Evolutionary conservation across 2,329 filamentous ascomycete species (phyloP).

Genomic region (Sarocladium strictum): DNA sequence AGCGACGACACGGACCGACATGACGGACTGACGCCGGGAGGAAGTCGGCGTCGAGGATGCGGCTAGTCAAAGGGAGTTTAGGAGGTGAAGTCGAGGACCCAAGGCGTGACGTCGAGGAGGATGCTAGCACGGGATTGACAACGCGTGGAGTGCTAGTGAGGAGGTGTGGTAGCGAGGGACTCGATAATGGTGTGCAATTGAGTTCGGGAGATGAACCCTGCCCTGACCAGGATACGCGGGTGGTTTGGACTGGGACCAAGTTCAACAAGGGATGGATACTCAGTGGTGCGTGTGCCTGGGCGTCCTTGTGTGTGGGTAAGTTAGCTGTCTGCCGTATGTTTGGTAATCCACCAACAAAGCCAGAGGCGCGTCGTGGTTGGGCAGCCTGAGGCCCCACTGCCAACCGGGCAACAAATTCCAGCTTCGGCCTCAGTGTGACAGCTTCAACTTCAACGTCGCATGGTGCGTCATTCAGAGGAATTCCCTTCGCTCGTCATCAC

Average conservation of each 20-base stretch:
- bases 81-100: neutral
- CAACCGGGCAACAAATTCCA: slow-evolving; percentile 8
- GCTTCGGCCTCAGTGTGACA: neutral
- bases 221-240: slow-evolving; percentile 6
- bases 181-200: slow-evolving; percentile 3
- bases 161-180: neutral
- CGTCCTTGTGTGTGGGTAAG: neutral
- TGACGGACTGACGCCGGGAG: slow-evolving; percentile 20
- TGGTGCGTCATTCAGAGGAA: neutral
- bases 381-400: slow-evolving; percentile 7
- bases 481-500: neutral
- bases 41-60: slow-evolving; percentile 6
- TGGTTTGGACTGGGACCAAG: neutral
- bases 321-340: slow-evolving; percentile 1
- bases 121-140: slow-evolving; percentile 4
- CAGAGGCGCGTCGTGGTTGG: slow-evolving; percentile 6
- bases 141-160: slow-evolving; percentile 1
- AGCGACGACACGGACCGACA: slow-evolving; percentile 80
- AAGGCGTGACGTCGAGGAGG: slow-evolving; percentile 1
- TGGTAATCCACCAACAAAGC: slow-evolving; percentile 6
- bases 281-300: too few species aligned
- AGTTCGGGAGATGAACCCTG: slow-evolving; percentile 8
- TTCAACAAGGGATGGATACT: neutral
- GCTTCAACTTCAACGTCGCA: slow-evolving; percentile 10
- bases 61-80: neutral